Percentiles rank a stretch among this genome's conserved stretches.
These are phyloP conservation scores for Zymoseptoria tritici DNA, from an alignment of 2,329 filamentous ascomycete species.

Conservation along the genomic window DNA sequence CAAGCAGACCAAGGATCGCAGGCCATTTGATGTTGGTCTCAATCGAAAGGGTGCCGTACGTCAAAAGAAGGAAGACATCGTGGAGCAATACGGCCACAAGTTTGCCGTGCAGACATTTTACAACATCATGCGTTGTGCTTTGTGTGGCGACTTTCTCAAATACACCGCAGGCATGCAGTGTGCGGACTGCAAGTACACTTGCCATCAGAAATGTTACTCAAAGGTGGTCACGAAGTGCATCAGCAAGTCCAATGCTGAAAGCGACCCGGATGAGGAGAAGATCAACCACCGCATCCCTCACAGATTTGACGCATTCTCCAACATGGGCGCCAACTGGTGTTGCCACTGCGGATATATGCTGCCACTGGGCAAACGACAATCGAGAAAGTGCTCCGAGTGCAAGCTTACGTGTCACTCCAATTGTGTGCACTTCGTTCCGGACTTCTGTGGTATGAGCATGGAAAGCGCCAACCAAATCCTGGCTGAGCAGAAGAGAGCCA, in stretches of 20 bases:
- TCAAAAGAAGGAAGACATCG: slow-evolving; percentile 94
- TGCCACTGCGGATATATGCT: slow-evolving; percentile 97
- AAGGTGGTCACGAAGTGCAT: slow-evolving; percentile 99
- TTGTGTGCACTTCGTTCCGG: slow-evolving; percentile 90
- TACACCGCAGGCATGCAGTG: slow-evolving; percentile 99
- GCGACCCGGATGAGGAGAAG: slow-evolving; percentile 97
- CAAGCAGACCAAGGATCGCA: slow-evolving; percentile 78
- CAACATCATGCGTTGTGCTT: slow-evolving; percentile 99
- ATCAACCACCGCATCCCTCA: slow-evolving; percentile 99
- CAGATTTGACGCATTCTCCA: slow-evolving; percentile 92
- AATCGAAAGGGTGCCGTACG: slow-evolving; percentile 93
- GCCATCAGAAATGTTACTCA: slow-evolving; percentile 92
- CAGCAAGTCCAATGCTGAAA: slow-evolving; percentile 97
- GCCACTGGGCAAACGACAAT: slow-evolving; percentile 90
- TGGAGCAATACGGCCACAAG: slow-evolving; percentile 99
- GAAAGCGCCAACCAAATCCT: slow-evolving; percentile 90
- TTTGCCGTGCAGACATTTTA: slow-evolving; percentile 98
- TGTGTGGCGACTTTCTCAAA: slow-evolving; percentile 97
- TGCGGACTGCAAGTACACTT: slow-evolving; percentile 98
- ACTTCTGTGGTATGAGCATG: slow-evolving; percentile 99
- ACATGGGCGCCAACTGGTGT: slow-evolving; percentile 98
- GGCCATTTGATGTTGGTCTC: slow-evolving; percentile 79
- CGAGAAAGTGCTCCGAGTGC: slow-evolving; percentile 92
- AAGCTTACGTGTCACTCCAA: slow-evolving; percentile 81
- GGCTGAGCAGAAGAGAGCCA: slow-evolving; percentile 73